phyloP scores from a whole-genome alignment of 768 basidiomycete genomes.

The Pholiota microspora region DNA sequence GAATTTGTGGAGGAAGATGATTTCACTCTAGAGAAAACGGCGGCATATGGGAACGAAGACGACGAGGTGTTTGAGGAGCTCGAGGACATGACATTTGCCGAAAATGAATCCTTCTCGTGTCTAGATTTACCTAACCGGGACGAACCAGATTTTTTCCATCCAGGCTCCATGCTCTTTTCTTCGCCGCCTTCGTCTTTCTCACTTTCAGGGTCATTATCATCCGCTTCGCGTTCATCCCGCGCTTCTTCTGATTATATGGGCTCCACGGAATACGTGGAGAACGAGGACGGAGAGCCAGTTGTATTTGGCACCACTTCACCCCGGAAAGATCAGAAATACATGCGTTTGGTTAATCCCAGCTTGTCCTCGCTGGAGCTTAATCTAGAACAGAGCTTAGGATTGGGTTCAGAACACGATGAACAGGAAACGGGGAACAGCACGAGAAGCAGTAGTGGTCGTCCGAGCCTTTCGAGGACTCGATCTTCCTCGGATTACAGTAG shows the following conservation, averaged over 20 bases:
- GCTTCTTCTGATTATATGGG: slow-evolving; percentile 26
- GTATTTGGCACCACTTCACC: not conserved
- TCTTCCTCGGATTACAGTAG: slow-evolving; percentile 21
- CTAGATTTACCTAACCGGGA: not conserved
- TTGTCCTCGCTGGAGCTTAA: slow-evolving; percentile 19
- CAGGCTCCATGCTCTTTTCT: slow-evolving; percentile 12
- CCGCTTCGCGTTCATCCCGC: slow-evolving; percentile 30
- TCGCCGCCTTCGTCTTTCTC: slow-evolving; percentile 32
- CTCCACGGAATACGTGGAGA: slow-evolving; percentile 1
- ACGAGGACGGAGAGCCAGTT: not conserved
- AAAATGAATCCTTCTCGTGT: not conserved
- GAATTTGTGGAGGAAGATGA: not conserved
- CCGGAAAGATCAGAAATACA: not conserved
- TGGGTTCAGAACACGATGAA: not conserved
- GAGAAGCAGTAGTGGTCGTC: slow-evolving; percentile 13
- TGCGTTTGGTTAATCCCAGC: slow-evolving; percentile 6
- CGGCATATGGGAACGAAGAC: not conserved
- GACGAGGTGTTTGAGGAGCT: slow-evolving; percentile 3
- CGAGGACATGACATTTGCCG: not conserved
- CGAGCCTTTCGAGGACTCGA: slow-evolving; percentile 19
- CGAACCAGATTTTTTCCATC: not conserved
- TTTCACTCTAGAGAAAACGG: not conserved
- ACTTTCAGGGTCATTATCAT: slow-evolving; percentile 43
- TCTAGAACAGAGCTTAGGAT: not conserved
- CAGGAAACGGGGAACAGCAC: slow-evolving; percentile 7